Percentiles rank a stretch among this genome's conserved stretches.
These are phyloP conservation scores for Hyphodiscus hymeniophilus DNA, from an alignment of 495 filamentous ascomycete genomes.

Conservation along the genomic window DNA sequence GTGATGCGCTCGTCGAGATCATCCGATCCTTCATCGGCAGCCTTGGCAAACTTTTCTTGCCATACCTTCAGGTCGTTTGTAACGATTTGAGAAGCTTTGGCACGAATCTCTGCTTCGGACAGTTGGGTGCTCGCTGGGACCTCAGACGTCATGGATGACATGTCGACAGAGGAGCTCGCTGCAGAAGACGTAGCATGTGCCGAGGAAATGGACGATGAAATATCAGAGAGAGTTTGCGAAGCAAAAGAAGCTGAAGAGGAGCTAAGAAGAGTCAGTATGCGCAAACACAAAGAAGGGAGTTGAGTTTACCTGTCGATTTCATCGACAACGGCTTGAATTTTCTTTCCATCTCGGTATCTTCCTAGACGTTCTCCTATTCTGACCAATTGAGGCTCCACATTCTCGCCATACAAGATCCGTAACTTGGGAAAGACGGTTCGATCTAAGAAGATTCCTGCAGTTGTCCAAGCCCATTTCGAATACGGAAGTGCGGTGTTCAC, in stretches of 20 bases:
- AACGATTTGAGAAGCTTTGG: conserved; percentile 54
- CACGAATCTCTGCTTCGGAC: conserved; percentile 32
- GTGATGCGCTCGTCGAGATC: conserved; percentile 60
- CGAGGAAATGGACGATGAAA: conserved; percentile 24
- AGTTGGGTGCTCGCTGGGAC: conserved; percentile 11
- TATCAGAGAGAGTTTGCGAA: conserved; percentile 15
- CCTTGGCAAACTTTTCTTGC: conserved; percentile 77
- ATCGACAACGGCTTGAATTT: conserved; percentile 48
- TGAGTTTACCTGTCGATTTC: conserved; percentile 40
- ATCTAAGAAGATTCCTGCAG: conserved; percentile 58
- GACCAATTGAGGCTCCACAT: conserved; percentile 90
- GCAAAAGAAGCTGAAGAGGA: conserved; percentile 19
- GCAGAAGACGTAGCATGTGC: conserved; percentile 14
- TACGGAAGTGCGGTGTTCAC: conserved; percentile 66
- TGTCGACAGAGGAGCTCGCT: conserved; percentile 3
- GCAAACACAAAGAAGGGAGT: conserved; percentile 7
- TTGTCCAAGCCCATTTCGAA: conserved; percentile 58
- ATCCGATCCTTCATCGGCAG: conserved; percentile 70
- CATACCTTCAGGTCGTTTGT: conserved; percentile 70
- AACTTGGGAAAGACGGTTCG: conserved; percentile 72
- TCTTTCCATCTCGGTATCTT: conserved; percentile 64
- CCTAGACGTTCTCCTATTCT: conserved; percentile 87
- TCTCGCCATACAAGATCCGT: conserved; percentile 72
- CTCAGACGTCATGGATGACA: conserved; percentile 19
- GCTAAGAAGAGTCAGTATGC: conserved; percentile 2